Conservation (phyloP, 1,284 basidiomycete genomes). For the Leccinum pachyderme region DNA sequence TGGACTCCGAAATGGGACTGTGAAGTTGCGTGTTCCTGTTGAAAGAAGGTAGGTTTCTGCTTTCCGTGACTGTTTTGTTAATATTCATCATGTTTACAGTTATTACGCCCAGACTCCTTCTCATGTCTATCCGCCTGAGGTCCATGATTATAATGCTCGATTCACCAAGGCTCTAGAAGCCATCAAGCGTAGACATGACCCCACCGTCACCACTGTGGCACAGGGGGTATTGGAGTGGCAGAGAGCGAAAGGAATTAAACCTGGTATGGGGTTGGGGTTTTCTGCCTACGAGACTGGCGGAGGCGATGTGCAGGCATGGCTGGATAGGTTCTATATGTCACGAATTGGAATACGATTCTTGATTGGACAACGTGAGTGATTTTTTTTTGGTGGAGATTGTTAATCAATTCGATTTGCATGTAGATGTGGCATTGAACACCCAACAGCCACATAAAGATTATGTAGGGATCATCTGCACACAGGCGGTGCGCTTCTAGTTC, state of each 20-base stretch:
- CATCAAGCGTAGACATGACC: slow-evolving; percentile 96
- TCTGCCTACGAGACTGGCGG: slow-evolving; percentile 65
- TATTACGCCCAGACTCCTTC: slow-evolving; percentile 80
- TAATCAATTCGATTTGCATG: slow-evolving; percentile 12
- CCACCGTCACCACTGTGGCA: slow-evolving; percentile 95
- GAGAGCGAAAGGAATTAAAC: slow-evolving; percentile 35
- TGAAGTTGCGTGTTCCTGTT: slow-evolving; percentile 72
- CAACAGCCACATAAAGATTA: slow-evolving; percentile 88
- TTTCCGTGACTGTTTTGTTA: slow-evolving; percentile 5
- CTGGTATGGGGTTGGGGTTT: slow-evolving; percentile 30
- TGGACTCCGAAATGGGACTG: slow-evolving; percentile 35
- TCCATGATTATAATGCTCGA: slow-evolving; percentile 89
- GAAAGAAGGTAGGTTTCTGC: slow-evolving; percentile 55
- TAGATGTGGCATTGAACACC: slow-evolving; percentile 90
- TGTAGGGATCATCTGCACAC: slow-evolving; percentile 98
- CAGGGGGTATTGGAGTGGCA: slow-evolving; percentile 88
- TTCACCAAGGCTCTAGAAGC: slow-evolving; percentile 88
- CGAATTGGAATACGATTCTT: slow-evolving; percentile 96
- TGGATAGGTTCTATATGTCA: slow-evolving; percentile 97
- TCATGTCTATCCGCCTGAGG: slow-evolving; percentile 86
- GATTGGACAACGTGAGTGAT: slow-evolving; percentile 81
- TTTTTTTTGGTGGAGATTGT: neutral
- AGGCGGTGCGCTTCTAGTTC: slow-evolving; percentile 58
- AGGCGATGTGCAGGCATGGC: slow-evolving; percentile 90
- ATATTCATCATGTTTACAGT: slow-evolving; percentile 40